phyloP scores from a whole-genome alignment of 768 basidiomycete species.

The Pilatotrama ljubarskyi region DNA sequence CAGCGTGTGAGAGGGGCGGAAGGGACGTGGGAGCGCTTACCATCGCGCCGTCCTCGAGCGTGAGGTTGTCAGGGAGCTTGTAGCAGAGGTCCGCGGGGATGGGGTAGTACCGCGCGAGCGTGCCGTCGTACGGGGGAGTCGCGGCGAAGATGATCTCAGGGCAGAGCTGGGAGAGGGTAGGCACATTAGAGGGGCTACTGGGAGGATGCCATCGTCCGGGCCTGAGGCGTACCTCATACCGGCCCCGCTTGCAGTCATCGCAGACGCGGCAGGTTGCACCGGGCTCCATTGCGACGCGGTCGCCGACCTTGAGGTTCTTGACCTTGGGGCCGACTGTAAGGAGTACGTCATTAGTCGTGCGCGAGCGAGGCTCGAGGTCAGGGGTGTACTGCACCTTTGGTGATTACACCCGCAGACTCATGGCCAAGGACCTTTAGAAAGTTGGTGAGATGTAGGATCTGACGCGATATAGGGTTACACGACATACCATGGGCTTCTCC shows the following conservation, averaged over 20 bases:
- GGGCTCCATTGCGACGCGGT: conserved; percentile 90
- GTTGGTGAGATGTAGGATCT: conserved; percentile 4
- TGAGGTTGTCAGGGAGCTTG: conserved; percentile 77
- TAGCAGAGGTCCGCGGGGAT: conserved; percentile 86
- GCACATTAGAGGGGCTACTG: background rate
- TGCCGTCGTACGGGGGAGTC: conserved; percentile 92
- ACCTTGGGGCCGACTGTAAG: conserved; percentile 71
- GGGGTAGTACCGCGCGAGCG: conserved; percentile 82
- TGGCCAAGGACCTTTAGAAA: conserved; percentile 83
- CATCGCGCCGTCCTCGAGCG: conserved; percentile 95
- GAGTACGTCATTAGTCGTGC: background rate
- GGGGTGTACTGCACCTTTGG: conserved; percentile 48
- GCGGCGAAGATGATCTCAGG: conserved; percentile 87
- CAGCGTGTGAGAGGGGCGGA: background rate
- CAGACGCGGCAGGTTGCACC: conserved; percentile 85
- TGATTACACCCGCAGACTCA: conserved; percentile 82
- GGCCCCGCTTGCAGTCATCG: conserved; percentile 79
- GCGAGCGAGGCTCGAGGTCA: background rate
- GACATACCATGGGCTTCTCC: conserved; percentile 72
- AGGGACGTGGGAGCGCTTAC: conserved; percentile 38
- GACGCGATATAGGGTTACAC: too few species aligned
- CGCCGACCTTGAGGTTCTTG: conserved; percentile 75
- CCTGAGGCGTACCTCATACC: conserved; percentile 62
- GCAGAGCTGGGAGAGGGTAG: conserved; percentile 60
- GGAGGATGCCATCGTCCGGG: too few species aligned